Conservation (phyloP, 2,329 filamentous ascomycete species). For the Metarhizium robertsii region DNA sequence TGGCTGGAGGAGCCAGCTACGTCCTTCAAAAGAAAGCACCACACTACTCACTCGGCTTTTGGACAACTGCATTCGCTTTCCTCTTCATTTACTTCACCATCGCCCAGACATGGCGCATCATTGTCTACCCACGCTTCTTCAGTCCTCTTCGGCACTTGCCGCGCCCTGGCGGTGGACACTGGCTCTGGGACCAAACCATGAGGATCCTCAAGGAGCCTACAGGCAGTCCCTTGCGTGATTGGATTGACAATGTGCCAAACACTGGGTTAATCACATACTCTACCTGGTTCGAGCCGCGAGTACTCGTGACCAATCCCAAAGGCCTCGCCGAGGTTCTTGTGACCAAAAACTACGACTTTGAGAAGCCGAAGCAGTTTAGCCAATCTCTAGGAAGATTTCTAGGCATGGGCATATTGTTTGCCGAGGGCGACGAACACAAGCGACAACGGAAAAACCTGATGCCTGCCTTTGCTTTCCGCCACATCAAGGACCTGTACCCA, state of each 20-base stretch:
- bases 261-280: not conserved
- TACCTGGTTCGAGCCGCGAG: not conserved
- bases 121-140: conserved; percentile 12
- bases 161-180: not conserved
- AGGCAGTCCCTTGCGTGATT: not conserved
- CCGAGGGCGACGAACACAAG: not conserved
- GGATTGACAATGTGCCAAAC: not conserved
- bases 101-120: conserved; percentile 11
- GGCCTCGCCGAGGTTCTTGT: not conserved
- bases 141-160: conserved; percentile 14
- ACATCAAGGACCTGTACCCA: not conserved
- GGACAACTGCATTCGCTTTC: not conserved
- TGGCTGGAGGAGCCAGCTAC: not conserved
- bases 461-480: not conserved
- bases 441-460: not conserved
- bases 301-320: not conserved
- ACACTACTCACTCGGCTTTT: not conserved
- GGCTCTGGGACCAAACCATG: conserved; percentile 39
- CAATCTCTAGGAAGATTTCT: not conserved
- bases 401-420: not conserved
- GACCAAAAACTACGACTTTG: not conserved
- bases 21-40: not conserved
- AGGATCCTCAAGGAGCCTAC: not conserved
- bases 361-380: not conserved
- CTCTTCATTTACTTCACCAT: conserved; percentile 6